These are phyloP conservation scores for Misopates orontium DNA, from an alignment of 257 asterid genomes.

Conservation along the genomic window DNA sequence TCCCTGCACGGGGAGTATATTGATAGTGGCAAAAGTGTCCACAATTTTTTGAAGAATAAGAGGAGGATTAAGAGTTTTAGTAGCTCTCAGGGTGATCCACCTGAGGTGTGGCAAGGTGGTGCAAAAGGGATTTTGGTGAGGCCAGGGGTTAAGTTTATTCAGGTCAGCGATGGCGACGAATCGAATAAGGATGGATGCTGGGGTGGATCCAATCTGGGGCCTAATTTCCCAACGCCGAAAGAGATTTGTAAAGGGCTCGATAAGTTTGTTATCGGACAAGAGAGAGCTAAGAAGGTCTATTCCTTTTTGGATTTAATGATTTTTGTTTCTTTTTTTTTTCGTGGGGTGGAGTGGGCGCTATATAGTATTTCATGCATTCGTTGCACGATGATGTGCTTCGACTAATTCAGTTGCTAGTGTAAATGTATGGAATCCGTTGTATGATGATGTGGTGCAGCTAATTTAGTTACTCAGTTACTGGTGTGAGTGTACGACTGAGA, in stretches of 20 bases:
- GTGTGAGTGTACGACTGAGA: too few species aligned
- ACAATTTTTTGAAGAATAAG: constrained; percentile 33
- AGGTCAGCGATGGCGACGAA: constrained; percentile 51
- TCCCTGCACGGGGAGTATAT: constrained; percentile 53
- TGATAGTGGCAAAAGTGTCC: constrained; percentile 33
- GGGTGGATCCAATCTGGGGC: constrained; percentile 93
- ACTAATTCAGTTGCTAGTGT: too few species aligned
- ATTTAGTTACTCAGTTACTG: too few species aligned
- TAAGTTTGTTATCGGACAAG: constrained; percentile 95
- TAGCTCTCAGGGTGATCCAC: constrained; percentile 90
- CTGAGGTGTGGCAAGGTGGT: constrained; percentile 89
- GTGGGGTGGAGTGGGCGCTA: too few species aligned
- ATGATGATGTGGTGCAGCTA: too few species aligned
- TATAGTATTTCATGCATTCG: too few species aligned
- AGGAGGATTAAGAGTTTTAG: constrained; percentile 37
- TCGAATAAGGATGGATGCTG: constrained; percentile 65
- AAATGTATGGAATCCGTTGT: too few species aligned
- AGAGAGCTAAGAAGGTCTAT: constrained; percentile 92
- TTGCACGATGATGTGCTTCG: too few species aligned
- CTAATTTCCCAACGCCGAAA: constrained; percentile 84
- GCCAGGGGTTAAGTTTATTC: constrained; percentile 69
- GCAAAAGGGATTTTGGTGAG: constrained; percentile 73
- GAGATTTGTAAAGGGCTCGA: constrained; percentile 93
- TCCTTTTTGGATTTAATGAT: constrained; percentile 13
- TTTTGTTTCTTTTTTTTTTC: too few species aligned